Evolutionary conservation across 768 basidiomycete species (phyloP), one percentile per base, ranked within the genome.

Genomic region (Pisolithus marmoratus): DNA sequence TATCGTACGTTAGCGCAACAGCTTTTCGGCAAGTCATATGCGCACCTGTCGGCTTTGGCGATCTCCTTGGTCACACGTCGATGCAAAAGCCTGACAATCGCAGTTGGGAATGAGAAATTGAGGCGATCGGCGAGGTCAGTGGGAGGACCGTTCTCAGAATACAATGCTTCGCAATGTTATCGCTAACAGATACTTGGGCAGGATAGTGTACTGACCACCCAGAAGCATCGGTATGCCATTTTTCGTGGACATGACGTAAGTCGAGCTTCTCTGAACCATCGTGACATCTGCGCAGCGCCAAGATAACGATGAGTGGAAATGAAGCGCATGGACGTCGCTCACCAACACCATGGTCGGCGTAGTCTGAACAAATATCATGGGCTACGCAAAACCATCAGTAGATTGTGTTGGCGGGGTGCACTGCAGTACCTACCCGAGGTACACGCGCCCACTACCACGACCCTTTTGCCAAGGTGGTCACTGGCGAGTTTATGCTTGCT

Each of bases 381-480:
- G 70, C 76, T 71, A 44, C 63, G 37, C 5, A 54, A 2, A 5
- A 15, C 15, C 24, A 15, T 24, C 9, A 44, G 43, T 44, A 2
- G 5, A 1, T 38, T 17, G 43, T 9, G 2, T 38, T 53, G 9
- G 56, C 22, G 42, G n/a, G 27, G 19, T 50, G 12, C 17, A 19
- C 34, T 72, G 67, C 68, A 12, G 70, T 6, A 42, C 53, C n/a
- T 53, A 75, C 78, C 76, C 2, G 80, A 84, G 12, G 83, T 85
- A 49, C 81, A 81, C 15, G 85, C 75, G 2, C 87, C 87, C 3
- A 89, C 68, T 2, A 90, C 80, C 3, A 83, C 73, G 0, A 87
- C 84, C 60, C 83, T 88, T 68, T 88, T 88, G 14, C 84, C 86
- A 2, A 62, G 43, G 57, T 83, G 82, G 38, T 81, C 80, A 8